phyloP scores from a whole-genome alignment of 129 eudicot species.

The Escallonia rubra region DNA sequence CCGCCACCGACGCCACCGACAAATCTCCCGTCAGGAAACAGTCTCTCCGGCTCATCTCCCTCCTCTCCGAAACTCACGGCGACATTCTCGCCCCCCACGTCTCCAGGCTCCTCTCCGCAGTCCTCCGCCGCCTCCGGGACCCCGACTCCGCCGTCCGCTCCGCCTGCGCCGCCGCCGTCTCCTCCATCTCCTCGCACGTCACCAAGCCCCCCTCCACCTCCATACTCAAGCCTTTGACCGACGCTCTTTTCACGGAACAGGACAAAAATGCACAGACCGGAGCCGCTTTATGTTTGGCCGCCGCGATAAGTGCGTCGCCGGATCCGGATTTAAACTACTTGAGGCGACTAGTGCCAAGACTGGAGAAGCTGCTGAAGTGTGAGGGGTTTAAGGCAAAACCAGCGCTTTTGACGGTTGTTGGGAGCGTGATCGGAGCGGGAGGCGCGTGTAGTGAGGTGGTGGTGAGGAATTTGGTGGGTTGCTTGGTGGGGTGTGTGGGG shows the following conservation, averaged over 20 bases:
- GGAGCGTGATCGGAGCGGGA: constrained; percentile 58
- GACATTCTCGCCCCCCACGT: constrained; percentile 55
- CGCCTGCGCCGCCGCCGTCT: constrained; percentile 56
- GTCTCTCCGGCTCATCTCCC: constrained; percentile 60
- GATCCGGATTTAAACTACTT: constrained; percentile 50
- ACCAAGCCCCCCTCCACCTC: constrained; percentile 56
- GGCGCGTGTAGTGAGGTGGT: constrained; percentile 38
- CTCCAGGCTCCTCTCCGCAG: constrained; percentile 59
- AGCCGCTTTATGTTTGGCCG: constrained; percentile 72
- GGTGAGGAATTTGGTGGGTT: constrained; percentile 43
- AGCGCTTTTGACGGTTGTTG: constrained; percentile 56
- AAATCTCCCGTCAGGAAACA: constrained; percentile 64
- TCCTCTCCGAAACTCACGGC: constrained; percentile 61
- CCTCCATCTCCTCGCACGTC: constrained; percentile 49
- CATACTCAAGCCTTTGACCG: constrained; percentile 52
- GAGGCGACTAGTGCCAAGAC: constrained; percentile 50
- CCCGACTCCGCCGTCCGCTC: constrained; percentile 67
- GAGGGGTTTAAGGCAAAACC: constrained; percentile 84
- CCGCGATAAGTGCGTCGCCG: constrained; percentile 61
- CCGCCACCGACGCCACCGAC: constrained; percentile 73
- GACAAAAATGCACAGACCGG: constrained; percentile 65
- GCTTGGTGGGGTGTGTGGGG: constrained; percentile 64
- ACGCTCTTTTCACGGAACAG: constrained; percentile 78
- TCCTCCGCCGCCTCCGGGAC: constrained; percentile 77
- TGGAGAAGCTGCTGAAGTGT: constrained; percentile 60